Evolutionary conservation across 108 stramenopile species (phyloP).

Genomic region (Fragilaria crotonensis): DNA sequence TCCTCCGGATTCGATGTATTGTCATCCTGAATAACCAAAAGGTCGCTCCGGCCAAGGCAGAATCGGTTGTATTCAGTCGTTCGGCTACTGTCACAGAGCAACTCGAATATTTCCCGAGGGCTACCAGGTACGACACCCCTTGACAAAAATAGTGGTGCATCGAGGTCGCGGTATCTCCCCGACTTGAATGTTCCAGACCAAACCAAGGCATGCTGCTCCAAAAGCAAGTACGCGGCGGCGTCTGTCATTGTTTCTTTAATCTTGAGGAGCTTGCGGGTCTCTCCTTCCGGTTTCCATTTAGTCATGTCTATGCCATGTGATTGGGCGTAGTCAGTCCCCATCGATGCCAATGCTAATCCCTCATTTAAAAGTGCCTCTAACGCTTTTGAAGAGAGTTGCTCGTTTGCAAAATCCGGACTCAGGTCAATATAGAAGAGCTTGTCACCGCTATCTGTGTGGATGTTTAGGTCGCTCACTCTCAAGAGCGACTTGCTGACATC

Average conservation of each 20-base stretch:
- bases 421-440: slow-evolving; percentile 24
- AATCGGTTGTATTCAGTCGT: slow-evolving; percentile 45
- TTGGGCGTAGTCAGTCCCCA: background rate
- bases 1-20: slow-evolving; percentile 2
- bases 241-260: slow-evolving; percentile 7
- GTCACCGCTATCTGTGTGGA: background rate
- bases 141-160: slow-evolving; percentile 30
- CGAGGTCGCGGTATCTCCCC: slow-evolving; percentile 4
- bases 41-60: slow-evolving; percentile 24
- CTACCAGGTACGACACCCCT: slow-evolving; percentile 31
- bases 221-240: slow-evolving; percentile 10
- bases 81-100: slow-evolving; percentile 42
- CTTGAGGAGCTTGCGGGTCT: slow-evolving; percentile 18
- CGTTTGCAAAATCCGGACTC: slow-evolving; percentile 9
- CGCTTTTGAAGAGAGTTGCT: slow-evolving; percentile 10
- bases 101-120: slow-evolving; percentile 23
- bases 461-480: background rate
- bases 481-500: background rate
- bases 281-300: slow-evolving; percentile 36
- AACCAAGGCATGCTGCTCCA: slow-evolving; percentile 22
- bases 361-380: slow-evolving; percentile 12
- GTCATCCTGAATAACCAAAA: slow-evolving; percentile 8
- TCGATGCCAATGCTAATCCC: slow-evolving; percentile 8
- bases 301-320: background rate
- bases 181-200: slow-evolving; percentile 22